phyloP scores from a whole-genome alignment of 23 red algal species.

The Cyanidium caldarium region DNA sequence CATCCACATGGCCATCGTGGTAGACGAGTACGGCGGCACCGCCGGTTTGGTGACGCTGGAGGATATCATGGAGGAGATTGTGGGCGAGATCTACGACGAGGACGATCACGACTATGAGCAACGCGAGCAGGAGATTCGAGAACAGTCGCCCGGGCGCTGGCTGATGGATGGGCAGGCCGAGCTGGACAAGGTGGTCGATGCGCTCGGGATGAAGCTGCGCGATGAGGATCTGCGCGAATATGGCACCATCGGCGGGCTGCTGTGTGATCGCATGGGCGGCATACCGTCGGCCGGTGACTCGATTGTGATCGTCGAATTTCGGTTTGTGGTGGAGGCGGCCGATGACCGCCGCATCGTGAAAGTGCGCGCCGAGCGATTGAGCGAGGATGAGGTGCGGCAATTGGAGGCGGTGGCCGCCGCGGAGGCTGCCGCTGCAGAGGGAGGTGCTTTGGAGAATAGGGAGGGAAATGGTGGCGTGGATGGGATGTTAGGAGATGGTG shows the following conservation, averaged over 20 bases:
- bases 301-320: conserved; percentile 29
- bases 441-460: no score
- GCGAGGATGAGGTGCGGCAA: no score
- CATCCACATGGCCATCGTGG: conserved; percentile 91
- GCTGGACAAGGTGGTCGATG: conserved; percentile 55
- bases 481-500: no score
- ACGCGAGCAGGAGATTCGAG: conserved; percentile 28
- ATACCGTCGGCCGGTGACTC: conserved; percentile 56
- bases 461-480: no score
- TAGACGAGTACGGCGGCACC: conserved; percentile 98
- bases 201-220: conserved; percentile 26
- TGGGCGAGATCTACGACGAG: conserved; percentile 99
- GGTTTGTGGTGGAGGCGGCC: conserved; percentile 51
- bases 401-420: no score
- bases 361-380: conserved; percentile 25
- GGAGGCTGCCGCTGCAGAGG: no score
- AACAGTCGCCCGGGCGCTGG: conserved; percentile 14
- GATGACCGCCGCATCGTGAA: conserved; percentile 77
- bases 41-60: conserved; percentile 89
- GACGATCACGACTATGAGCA: conserved; percentile 79
- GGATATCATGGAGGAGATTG: conserved; percentile 97
- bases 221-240: conserved; percentile 82
- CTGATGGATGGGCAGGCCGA: conserved; percentile 59
- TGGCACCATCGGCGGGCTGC: conserved; percentile 86
- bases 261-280: conserved; percentile 72